phyloP scores from a whole-genome alignment of 441 rosid species.

The Macaranga tanarius region DNA sequence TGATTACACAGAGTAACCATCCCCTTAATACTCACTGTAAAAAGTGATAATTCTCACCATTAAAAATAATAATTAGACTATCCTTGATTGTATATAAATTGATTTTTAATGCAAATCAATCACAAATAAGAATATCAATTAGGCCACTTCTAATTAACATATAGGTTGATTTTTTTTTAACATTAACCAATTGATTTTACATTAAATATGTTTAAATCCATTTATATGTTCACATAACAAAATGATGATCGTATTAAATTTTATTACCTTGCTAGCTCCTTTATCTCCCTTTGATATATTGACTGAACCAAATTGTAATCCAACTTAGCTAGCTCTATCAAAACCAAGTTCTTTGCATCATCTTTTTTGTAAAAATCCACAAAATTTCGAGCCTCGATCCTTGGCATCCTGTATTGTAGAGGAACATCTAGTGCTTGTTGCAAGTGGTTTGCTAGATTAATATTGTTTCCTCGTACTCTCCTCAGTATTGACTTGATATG shows the following conservation, averaged over 20 bases:
- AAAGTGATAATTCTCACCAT: too few relatives aligned
- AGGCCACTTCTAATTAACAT: too few relatives aligned
- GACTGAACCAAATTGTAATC: conserved; percentile 36
- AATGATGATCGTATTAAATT: neutral
- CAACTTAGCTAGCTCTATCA: conserved; percentile 37
- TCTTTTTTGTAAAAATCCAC: conserved; percentile 24
- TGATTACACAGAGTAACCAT: too few relatives aligned
- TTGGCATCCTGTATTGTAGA: conserved; percentile 29
- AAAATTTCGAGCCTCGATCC: conserved; percentile 30
- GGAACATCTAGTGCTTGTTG: conserved; percentile 34
- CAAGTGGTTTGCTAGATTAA: conserved; percentile 12
- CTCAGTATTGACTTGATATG: conserved; percentile 2
- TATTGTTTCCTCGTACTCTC: neutral
- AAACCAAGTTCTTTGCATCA: neutral
- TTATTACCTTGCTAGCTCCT: conserved; percentile 27
- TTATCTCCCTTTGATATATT: conserved; percentile 22
- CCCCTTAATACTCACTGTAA: too few relatives aligned
- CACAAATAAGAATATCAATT: too few relatives aligned
- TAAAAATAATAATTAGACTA: too few relatives aligned
- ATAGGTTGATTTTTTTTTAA: too few relatives aligned
- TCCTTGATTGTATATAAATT: too few relatives aligned
- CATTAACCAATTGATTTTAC: too few relatives aligned
- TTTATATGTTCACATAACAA: too few relatives aligned
- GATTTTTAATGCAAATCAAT: too few relatives aligned
- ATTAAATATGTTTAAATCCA: too few relatives aligned